A percentile compares a stretch with the other conserved stretches of the same genome.
Evolutionary conservation across 2,329 filamentous ascomycete species (phyloP).

Genomic region (Fusarium aywerte): DNA sequence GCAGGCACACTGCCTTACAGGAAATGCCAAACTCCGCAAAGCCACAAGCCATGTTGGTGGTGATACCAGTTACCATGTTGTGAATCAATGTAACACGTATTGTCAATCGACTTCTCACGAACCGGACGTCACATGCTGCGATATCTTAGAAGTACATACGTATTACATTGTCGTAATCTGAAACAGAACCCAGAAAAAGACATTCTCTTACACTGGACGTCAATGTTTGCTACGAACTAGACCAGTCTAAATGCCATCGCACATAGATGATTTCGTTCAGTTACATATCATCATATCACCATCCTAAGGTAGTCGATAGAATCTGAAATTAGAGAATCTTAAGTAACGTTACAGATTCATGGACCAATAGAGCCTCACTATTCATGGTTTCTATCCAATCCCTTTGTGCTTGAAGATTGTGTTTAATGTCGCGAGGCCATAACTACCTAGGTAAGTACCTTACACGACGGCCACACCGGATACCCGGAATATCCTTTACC

Average conservation of each 20-base stretch:
- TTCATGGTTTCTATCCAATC: neutral
- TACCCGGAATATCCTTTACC: conserved; percentile 21
- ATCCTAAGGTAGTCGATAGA: too few relatives aligned
- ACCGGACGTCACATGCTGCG: too few relatives aligned
- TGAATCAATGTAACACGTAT: neutral
- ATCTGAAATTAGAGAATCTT: neutral
- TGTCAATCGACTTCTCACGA: neutral
- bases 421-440: too few relatives aligned
- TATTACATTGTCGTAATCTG: neutral
- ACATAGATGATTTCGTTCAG: neutral
- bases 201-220: neutral
- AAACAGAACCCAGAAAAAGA: neutral
- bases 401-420: neutral
- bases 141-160: too few relatives aligned
- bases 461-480: too few relatives aligned
- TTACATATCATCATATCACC: too few relatives aligned
- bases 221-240: too few relatives aligned
- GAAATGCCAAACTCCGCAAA: neutral
- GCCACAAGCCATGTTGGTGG: neutral
- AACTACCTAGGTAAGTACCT: too few relatives aligned
- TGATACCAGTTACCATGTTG: neutral
- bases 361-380: neutral
- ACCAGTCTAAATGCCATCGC: too few relatives aligned
- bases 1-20: conserved; percentile 1
- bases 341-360: neutral